A percentile compares a stretch with the other conserved stretches of the same genome.
Conservation (phyloP, 805 yeast species). For the Hanseniaspora nectarophila region DNA sequence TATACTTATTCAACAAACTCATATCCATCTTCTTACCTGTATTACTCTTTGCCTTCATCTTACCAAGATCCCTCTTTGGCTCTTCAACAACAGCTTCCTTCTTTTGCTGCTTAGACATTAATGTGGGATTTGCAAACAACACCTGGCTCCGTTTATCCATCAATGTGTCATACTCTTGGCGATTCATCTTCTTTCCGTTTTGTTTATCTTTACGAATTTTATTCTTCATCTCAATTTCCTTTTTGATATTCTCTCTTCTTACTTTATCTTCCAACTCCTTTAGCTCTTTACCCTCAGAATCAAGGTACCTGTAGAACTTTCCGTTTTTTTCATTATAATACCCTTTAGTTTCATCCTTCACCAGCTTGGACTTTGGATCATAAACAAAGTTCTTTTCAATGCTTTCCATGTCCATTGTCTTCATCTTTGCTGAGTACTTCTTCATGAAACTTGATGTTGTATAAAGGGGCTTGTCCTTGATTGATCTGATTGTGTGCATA, state of each 20-base stretch:
- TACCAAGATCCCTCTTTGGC: slow-evolving; percentile 4
- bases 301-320: slow-evolving; percentile 42
- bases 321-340: slow-evolving; percentile 31
- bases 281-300: slow-evolving; percentile 47
- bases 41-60: background rate
- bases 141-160: slow-evolving; percentile 25
- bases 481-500: slow-evolving; percentile 42
- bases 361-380: slow-evolving; percentile 39
- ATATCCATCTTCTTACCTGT: slow-evolving; percentile 2
- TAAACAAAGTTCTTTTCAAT: slow-evolving; percentile 36
- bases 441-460: slow-evolving; percentile 32
- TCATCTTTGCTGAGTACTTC: slow-evolving; percentile 29
- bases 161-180: slow-evolving; percentile 23
- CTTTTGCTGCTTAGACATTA: slow-evolving; percentile 18
- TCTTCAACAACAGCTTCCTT: background rate
- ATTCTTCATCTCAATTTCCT: background rate
- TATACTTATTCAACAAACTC: slow-evolving; percentile 7
- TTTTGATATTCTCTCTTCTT: slow-evolving; percentile 38
- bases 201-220: slow-evolving; percentile 30
- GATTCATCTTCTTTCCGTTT: slow-evolving; percentile 20
- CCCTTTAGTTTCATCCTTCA: slow-evolving; percentile 29
- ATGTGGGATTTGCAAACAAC: slow-evolving; percentile 29
- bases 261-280: slow-evolving; percentile 18
- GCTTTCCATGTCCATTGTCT: slow-evolving; percentile 27
- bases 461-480: slow-evolving; percentile 70